Conservation (phyloP, 371 early-diverging fungal species). For the Rhizopus delemar region DNA sequence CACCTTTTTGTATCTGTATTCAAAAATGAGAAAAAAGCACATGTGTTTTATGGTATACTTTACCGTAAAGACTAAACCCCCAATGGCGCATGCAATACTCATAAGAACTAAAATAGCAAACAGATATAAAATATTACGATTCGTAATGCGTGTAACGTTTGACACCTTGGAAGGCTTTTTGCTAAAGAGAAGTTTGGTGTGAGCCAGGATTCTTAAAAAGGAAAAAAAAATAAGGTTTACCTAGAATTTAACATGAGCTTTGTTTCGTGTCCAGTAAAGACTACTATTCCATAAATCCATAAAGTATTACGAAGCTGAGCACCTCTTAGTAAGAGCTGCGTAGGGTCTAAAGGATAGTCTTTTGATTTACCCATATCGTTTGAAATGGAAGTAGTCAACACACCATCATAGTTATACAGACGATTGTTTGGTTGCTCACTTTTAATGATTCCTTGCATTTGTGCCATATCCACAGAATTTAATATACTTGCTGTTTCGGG, state of each 20-base stretch:
- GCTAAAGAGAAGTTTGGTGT: constrained; percentile 15
- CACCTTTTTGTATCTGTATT: constrained; percentile 38
- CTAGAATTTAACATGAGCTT: constrained; percentile 78
- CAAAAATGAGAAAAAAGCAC: not conserved
- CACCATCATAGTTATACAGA: constrained; percentile 79
- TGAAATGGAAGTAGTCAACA: constrained; percentile 47
- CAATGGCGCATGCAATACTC: constrained; percentile 77
- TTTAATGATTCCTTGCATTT: constrained; percentile 55
- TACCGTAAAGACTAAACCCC: constrained; percentile 57
- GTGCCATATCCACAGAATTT: constrained; percentile 53
- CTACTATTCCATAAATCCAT: constrained; percentile 76
- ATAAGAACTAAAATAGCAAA: constrained; percentile 78
- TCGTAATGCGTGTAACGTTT: constrained; percentile 78
- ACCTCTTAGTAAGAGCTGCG: constrained; percentile 69
- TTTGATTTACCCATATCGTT: constrained; percentile 60
- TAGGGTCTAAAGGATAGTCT: constrained; percentile 71
- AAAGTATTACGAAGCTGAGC: constrained; percentile 82
- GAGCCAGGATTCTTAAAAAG: not conserved
- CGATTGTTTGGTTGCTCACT: constrained; percentile 81
- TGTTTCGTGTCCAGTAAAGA: constrained; percentile 85
- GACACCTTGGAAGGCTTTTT: constrained; percentile 34
- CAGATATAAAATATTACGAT: constrained; percentile 84
- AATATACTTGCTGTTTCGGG: constrained; percentile 66
- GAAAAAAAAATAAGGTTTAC: constrained; percentile 34
- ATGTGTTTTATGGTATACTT: constrained; percentile 1